Base-by-base conservation (phyloP, 1,284 basidiomycete species). In the Schizophyllum amplum region DNA sequence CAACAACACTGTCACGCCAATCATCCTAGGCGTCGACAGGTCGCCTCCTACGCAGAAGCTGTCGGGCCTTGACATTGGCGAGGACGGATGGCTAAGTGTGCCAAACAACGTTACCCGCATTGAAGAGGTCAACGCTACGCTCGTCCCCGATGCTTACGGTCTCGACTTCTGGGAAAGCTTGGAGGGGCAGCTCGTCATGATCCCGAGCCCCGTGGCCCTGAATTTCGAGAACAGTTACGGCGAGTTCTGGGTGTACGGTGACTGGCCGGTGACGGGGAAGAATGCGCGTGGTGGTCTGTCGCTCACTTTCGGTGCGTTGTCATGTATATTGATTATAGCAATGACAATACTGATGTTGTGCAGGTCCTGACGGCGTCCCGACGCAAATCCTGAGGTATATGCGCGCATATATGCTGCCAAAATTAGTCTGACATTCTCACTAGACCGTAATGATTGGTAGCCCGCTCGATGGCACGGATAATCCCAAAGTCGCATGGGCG, bases 81-180 rank as follows among this genome's bases (percentile, higher is more conserved):
- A 65, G 0, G 81, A 83, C 66, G 81, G 81, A 0, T 80, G 77
- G 69, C 70, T 85, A 7, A 78, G 77, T 4, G 71, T 79, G 3
- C 82, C 82, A 4, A 81, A 80, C 63, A 83, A 84, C 61, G 68
- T 71, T n/a, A 79, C 73, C 47, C 71, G 69, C 20, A 64, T 84
- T 33, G 76, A 79, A 57, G 62, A 61, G 1, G 69, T 74, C 17
- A 80, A 84, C 61, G 69, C 75, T 2, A 74, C 75, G 5, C 65
- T 85, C 46, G 71, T 75, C 55, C 82, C 83, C 0, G 71, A 75
- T 11, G 66, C 69, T 27, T 84, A 73, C 60, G 83, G 83, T 4
- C 64, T 85, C 50, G 83, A 85, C 63, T 86, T 86, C 64, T 86
- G 83, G 82, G 76, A 82, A 64, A 83, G 80, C 63, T 69, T 85